Conservation (phyloP, 2,329 filamentous ascomycete genomes). For the Coniochaeta sp. region DNA sequence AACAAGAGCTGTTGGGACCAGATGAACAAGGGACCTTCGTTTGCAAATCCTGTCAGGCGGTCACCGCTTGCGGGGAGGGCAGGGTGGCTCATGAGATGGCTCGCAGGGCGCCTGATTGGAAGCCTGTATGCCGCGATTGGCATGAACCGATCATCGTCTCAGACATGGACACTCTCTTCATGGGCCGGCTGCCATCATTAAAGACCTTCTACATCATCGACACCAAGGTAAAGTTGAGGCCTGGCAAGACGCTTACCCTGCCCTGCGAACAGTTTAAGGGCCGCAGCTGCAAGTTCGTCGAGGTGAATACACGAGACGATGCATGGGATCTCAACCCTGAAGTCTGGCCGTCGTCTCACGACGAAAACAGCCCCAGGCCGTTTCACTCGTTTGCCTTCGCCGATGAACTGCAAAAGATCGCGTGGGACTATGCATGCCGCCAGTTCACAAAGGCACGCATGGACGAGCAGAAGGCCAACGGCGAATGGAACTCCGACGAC, state of each 20-base stretch:
- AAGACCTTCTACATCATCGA: neutral
- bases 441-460: too few species aligned
- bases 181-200: neutral
- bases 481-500: neutral
- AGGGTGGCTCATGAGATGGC: neutral
- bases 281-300: neutral
- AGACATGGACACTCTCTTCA: neutral
- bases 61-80: neutral
- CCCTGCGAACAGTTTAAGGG: neutral
- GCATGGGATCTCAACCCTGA: neutral
- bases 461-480: neutral
- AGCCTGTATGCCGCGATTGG: neutral
- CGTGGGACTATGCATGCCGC: neutral
- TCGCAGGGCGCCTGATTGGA: neutral
- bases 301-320: neutral
- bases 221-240: neutral
- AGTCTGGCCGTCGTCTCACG: neutral
- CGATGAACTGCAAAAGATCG: neutral
- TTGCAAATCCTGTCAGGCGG: neutral
- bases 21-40: neutral
- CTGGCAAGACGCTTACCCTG: neutral
- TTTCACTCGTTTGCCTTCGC: neutral
- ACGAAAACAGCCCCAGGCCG: neutral
- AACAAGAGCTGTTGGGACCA: neutral
- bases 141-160: neutral